Base-by-base conservation (phyloP, 2,329 filamentous ascomycete species). In the Talaromyces sp. region DNA sequence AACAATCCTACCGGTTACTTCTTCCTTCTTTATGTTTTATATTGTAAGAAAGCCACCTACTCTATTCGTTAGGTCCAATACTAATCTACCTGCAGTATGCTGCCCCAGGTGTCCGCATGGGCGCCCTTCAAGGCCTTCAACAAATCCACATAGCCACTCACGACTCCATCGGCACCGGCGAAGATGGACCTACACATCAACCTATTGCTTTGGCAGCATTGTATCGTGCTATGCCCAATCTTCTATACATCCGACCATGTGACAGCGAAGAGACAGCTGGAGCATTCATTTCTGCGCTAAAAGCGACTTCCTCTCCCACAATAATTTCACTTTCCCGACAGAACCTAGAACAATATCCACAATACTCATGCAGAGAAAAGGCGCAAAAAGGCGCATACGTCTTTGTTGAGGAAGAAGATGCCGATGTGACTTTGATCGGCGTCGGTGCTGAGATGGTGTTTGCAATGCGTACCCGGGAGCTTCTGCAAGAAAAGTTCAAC, bases 1-100 rank as follows among this genome's bases (percentile, higher is more conserved):
- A 27, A 85, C 84, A 0, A 82, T 88, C 67, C 74, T 88, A 8
- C 85, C 85, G 0, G 75, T 87, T 41, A 88, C 85, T 0, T 83
- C 83, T 0, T 82, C 80, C 4, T 88, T 88, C 75, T 87, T 87
- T 77, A 88, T 88, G 83, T 88, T 88, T 73, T 87, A 87, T 68
- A 37, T 63, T 37, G 60, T 62, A 35, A 57, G 48, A 14, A 37
- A 31, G 1, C 3, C 6, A 50, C 8, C 4, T 6, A 3, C 9
- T 3, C 27, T 13, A 16, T 4, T 27, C 16, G 3, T 24, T 4
- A 10, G 33, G 10, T 31, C 13, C 7, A n/a, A n/a, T 16, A 7
- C 27, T 52, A 52, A 52, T 33, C 22, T n/a, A 9, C 8, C 13
- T 3, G 8, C 75, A 84, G 75, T 79, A 78, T 65, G 85, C 85